Percentiles rank a stretch among this genome's conserved stretches.
phyloP scores from a whole-genome alignment of 1,284 basidiomycete species.

The Cutaneotrichosporon sp. region DNA sequence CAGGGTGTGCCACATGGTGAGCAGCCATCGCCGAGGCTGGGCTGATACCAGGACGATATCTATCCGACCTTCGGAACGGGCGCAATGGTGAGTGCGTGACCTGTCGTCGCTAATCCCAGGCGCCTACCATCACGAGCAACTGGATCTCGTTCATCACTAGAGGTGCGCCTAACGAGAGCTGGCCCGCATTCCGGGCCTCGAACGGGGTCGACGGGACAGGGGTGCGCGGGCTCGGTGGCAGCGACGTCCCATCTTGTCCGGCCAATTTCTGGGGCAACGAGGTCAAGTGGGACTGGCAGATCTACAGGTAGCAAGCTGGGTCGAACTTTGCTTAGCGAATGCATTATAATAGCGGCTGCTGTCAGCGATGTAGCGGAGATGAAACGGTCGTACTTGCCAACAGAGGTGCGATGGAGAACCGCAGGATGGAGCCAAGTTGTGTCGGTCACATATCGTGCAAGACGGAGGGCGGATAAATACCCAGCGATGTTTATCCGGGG shows the following conservation, averaged over 20 bases:
- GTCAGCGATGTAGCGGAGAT: too few species aligned
- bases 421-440: too few species aligned
- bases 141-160: slow-evolving; percentile 37
- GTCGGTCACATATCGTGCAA: too few species aligned
- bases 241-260: slow-evolving; percentile 24
- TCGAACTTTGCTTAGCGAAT: not conserved
- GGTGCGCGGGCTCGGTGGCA: slow-evolving; percentile 23
- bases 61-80: slow-evolving; percentile 30
- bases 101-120: slow-evolving; percentile 9
- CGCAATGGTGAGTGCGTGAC: not conserved
- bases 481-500: too few species aligned
- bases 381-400: too few species aligned
- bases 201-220: slow-evolving; percentile 19
- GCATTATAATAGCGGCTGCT: slow-evolving; percentile 2
- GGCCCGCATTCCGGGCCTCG: slow-evolving; percentile 7
- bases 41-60: slow-evolving; percentile 30
- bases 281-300: slow-evolving; percentile 36
- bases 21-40: not conserved
- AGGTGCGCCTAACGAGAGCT: not conserved
- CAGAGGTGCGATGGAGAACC: too few species aligned
- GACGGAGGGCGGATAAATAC: too few species aligned
- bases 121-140: slow-evolving; percentile 14
- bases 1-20: slow-evolving; percentile 33
- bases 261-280: slow-evolving; percentile 29
- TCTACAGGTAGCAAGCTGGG: slow-evolving; percentile 13